Evolutionary conservation across 345 rosid species (phyloP), one percentile per base, ranked within the genome.

Genomic region (Iberis pinnata): DNA sequence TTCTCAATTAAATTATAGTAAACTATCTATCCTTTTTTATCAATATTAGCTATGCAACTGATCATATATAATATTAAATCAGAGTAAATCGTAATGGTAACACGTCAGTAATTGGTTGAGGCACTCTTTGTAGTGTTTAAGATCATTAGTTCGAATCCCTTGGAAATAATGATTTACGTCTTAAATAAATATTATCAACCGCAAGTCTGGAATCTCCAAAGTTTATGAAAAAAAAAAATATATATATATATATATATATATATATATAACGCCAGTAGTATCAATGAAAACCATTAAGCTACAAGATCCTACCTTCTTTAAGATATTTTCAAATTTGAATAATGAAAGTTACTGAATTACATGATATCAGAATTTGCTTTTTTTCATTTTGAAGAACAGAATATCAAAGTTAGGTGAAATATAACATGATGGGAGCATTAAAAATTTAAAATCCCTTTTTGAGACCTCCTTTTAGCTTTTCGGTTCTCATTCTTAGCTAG

Each of bases 391-490:
- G 6, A 9, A 25, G 17, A 37, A 26, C 13, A 58, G 47, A 22
- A 35, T 58, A 46, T 59, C 27, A 46, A 58, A 47, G 39, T 57
- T 49, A 39, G 64, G 54, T 8, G 20, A 56, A 12, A 26, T 57
- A 16, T 31, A 24, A 33, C 31, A 33, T 18, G 25, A 44, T 32
- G 43, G 45, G 49, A 55, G 52, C 32, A 43, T 43, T 43, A 10
- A 13, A 19, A 45, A 15, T 45, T 16, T n/a, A n/a, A n/a, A n/a
- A n/a, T n/a, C 26, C 3, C 22, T 51, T 55, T 40, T 32, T 18
- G 12, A 41, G 35, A 31, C 40, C 61, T 41, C 57, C 49, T 15
- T 40, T 41, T 24, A 20, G 29, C 5, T 17, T n/a, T 25, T 18
- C 13, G n/a, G 5, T n/a, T 31, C 25, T 32, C 16, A 42, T 43